Base-by-base conservation (phyloP, 768 basidiomycete species). In the Lactarius quietus region DNA sequence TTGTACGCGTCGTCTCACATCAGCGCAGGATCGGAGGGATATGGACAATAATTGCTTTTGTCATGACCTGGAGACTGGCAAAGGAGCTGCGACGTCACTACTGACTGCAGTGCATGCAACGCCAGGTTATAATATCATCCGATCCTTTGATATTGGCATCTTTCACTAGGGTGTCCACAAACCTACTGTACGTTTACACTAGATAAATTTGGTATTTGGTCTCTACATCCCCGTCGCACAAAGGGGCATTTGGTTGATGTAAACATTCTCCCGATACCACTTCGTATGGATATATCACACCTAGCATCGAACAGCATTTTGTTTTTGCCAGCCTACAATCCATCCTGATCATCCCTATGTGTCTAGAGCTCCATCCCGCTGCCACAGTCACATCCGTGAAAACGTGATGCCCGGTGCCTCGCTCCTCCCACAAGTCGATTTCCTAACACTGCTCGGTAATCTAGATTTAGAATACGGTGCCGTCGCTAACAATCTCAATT, bases 401-500 rank as follows among this genome's bases (percentile, higher is more conserved):
- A 20, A 20, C 33, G 18, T 20, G 29, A 60, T 18, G 26, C 59
- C 53, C 59, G 48, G 17, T 33, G 61, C 65, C 65, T 66, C 35
- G 61, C 65, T 43, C 65, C 48, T 52, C 56, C 56, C 61, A 62
- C 56, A 39, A 38, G 31, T 28, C n/a, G 3, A 23, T 57, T 39
- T 33, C 29, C 18, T 6, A 48, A 56, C 59, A 14, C 39, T 8
- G 14, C 26, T 9, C 35, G 10, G 20, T 18, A 18, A 41, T 48
- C 35, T 12, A 31, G 20, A 43, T 45, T 70, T 69, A 93, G 71
- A 93, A 92, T 6, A 93, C 84, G 1, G 92, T 93, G 3, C 92
- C 92, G 66, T 93, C 92, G 65, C 90, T 92, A 65, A 86, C 82
- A 63, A 93, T 92, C 65, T 92, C 91, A 70, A 94, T 90, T 1